Evolutionary conservation across 768 basidiomycete genomes (phyloP), one percentile per base, ranked within the genome.

Genomic region (Tulasnella sp.): DNA sequence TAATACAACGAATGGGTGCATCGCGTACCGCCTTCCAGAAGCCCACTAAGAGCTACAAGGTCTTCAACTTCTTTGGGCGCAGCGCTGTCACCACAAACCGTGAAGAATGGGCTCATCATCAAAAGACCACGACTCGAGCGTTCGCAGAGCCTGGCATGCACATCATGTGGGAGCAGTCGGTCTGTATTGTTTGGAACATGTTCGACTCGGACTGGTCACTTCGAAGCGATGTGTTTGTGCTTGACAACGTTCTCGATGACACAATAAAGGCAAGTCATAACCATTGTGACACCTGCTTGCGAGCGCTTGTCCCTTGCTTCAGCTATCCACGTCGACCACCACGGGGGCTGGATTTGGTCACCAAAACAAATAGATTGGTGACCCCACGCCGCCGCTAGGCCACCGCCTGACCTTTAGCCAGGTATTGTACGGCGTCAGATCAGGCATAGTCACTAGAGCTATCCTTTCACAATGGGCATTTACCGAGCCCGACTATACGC

Each of bases 401-500:
- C 57, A 59, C 48, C 25, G 21, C 27, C 48, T 59, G 57, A 49
- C 57, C n/a, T 59, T 59, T 22, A 19, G 22, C 8, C 19, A 59
- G n/a, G 57, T 45, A 8, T n/a, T 59, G 19, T 15, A 48, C 10
- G 46, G 19, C 11, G 48, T 31, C 15, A 22, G 24, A 7, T 24
- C 21, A 22, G 25, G 34, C n/a, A 11, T 59, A 15, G 2, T 30
- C 7, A 19, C 41, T 10, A 44, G 57, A 21, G 21, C 49, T 10
- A 27, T 25, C 9, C 19, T 59, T 17, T 45, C 57, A 21, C 30
- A 30, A 2, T 59, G 45, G 46, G 5, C 49, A 4, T 56, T 34
- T 34, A 22, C 34, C 5, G 44, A 46, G 43, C 38, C 41, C 41
- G 44, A n/a, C n/a, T n/a, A n/a, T n/a, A n/a, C n/a, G n/a, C 21